phyloP scores from a whole-genome alignment of 495 filamentous ascomycete species.

The Aspergillus kassunensis region DNA sequence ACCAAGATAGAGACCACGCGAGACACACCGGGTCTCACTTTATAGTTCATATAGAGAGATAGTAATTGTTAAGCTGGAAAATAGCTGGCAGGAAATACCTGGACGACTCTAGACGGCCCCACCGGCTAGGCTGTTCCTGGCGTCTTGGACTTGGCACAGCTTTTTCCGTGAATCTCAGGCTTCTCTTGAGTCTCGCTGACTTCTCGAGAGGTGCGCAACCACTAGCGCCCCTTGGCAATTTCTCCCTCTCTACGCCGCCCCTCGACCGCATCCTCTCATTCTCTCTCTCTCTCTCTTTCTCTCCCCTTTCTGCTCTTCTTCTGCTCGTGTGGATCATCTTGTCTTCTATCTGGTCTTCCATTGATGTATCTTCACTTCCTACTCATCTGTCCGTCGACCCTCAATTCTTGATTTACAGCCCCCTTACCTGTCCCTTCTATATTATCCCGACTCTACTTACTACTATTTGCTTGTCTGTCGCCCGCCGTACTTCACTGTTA shows the following conservation, averaged over 20 bases:
- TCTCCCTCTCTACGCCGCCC: conserved; percentile 46
- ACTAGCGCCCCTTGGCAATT: conserved; percentile 47
- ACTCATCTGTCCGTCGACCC: conserved; percentile 14
- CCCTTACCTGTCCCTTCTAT: too few species aligned
- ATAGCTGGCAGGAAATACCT: conserved; percentile 29
- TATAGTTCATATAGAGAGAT: too few species aligned
- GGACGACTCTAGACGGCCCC: conserved; percentile 40
- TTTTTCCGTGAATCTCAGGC: conserved; percentile 22
- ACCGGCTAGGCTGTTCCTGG: conserved; percentile 39
- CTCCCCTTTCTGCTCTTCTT: conserved; percentile 4
- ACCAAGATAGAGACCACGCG: neutral
- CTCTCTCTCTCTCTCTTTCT: conserved; percentile 11
- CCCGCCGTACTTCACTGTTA: conserved; percentile 4
- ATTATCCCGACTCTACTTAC: neutral
- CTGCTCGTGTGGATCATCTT: conserved; percentile 11
- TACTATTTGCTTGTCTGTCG: neutral
- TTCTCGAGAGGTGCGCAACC: conserved; percentile 44
- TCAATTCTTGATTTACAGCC: conserved; percentile 10
- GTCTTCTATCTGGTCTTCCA: conserved; percentile 11
- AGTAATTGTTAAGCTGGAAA: too few species aligned
- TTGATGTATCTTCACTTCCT: conserved; percentile 4
- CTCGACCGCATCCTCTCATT: conserved; percentile 40
- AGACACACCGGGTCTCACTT: neutral
- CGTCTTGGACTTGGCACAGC: conserved; percentile 22
- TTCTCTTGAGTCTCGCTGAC: conserved; percentile 28